Percentiles rank a stretch among this genome's conserved stretches.
These are phyloP conservation scores for Boletellus ananas DNA, from an alignment of 768 basidiomycete species.

Conservation along the genomic window DNA sequence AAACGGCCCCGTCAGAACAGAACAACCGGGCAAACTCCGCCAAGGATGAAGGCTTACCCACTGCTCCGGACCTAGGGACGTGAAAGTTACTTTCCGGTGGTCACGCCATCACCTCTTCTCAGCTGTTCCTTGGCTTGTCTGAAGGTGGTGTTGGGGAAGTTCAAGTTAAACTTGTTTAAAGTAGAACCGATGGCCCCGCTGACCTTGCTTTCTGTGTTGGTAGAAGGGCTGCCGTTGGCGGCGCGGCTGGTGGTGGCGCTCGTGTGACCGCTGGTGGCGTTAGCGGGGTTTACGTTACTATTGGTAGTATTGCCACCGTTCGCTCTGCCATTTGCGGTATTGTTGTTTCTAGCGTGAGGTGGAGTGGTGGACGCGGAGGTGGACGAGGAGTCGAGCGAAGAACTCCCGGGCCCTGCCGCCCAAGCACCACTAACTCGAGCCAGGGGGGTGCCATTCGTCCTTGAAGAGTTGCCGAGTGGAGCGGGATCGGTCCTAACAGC, in stretches of 20 bases:
- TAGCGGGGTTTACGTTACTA: neutral
- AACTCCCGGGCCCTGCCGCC: constrained; percentile 21
- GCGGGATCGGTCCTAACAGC: constrained; percentile 17
- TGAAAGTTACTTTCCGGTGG: neutral
- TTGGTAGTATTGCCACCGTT: too few species aligned
- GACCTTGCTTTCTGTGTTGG: neutral
- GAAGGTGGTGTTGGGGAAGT: neutral
- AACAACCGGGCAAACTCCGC: constrained; percentile 20
- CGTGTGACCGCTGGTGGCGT: neutral
- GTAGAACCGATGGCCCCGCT: neutral
- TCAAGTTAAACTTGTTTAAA: neutral
- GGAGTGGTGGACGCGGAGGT: constrained; percentile 12
- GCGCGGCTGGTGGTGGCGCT: too few species aligned
- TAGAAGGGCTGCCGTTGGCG: neutral
- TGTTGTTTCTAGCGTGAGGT: neutral
- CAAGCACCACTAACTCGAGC: constrained; percentile 30
- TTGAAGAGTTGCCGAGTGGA: constrained; percentile 15
- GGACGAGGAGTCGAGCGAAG: constrained; percentile 23
- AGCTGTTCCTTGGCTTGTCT: constrained; percentile 12
- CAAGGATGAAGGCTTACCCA: constrained; percentile 33
- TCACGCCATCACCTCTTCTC: neutral
- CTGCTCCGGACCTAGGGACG: constrained; percentile 10
- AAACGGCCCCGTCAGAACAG: constrained; percentile 27
- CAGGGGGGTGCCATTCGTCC: constrained; percentile 15
- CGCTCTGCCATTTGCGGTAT: too few species aligned